Percentiles rank a stretch among this genome's conserved stretches.
These are phyloP conservation scores for Zhuliangozyma parablackwelliae DNA, from an alignment of 1,139 yeast genomes.

Conservation along the genomic window DNA sequence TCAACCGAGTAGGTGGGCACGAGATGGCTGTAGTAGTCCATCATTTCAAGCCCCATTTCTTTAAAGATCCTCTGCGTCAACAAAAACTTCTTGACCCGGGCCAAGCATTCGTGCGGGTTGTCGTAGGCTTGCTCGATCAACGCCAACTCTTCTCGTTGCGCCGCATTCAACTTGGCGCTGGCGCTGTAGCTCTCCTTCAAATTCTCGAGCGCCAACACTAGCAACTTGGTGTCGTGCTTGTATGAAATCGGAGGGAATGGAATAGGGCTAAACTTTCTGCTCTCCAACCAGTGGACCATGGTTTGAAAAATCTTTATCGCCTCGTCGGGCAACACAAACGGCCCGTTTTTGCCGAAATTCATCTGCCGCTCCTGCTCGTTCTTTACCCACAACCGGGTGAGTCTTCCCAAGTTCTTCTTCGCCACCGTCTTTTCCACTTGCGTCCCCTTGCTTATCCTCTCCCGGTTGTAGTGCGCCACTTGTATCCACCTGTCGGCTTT, in stretches of 20 bases:
- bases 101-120: conserved; percentile 89
- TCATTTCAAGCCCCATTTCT: conserved; percentile 84
- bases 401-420: conserved; percentile 84
- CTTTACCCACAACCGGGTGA: conserved; percentile 89
- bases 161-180: conserved; percentile 78
- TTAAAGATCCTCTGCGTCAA: conserved; percentile 90
- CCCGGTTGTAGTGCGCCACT: conserved; percentile 89
- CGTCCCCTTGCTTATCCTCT: conserved; percentile 79
- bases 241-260: conserved; percentile 92
- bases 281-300: conserved; percentile 91
- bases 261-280: conserved; percentile 77
- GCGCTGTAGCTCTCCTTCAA: conserved; percentile 79
- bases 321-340: conserved; percentile 79
- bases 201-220: conserved; percentile 85
- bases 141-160: conserved; percentile 89
- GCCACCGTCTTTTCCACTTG: conserved; percentile 94
- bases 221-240: conserved; percentile 87
- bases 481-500: conserved; percentile 97
- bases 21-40: conserved; percentile 82
- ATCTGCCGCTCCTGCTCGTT: conserved; percentile 88
- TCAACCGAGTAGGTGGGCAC: conserved; percentile 86
- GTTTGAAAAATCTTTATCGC: conserved; percentile 84
- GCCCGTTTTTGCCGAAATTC: conserved; percentile 79
- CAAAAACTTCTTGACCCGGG: conserved; percentile 75
- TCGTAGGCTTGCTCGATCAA: conserved; percentile 95